phyloP scores from a whole-genome alignment of 352 stramenopile species.

The Phytophthora hybrid region DNA sequence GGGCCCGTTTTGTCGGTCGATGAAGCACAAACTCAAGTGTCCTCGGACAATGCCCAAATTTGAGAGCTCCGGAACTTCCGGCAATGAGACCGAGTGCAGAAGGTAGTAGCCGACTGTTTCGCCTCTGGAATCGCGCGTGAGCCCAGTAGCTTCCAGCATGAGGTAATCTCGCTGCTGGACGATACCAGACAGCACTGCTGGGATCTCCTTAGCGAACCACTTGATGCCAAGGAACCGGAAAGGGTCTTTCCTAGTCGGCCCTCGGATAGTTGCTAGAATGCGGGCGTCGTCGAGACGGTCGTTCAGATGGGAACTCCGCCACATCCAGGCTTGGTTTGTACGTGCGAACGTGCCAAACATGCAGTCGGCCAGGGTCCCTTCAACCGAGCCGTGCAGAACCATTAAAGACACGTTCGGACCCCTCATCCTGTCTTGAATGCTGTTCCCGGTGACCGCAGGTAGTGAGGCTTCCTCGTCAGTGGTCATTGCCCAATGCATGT shows the following conservation, averaged over 20 bases:
- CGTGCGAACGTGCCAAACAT: conserved; percentile 57
- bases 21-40: conserved; percentile 52
- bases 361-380: conserved; percentile 63
- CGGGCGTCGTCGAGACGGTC: conserved; percentile 53
- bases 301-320: conserved; percentile 56
- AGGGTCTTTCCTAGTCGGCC: conserved; percentile 46
- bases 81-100: conserved; percentile 48
- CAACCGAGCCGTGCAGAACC: conserved; percentile 48
- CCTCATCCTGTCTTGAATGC: conserved; percentile 12
- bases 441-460: conserved; percentile 24
- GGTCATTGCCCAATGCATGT: neutral
- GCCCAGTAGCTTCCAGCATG: conserved; percentile 28
- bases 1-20: conserved; percentile 36
- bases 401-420: conserved; percentile 42
- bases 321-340: conserved; percentile 53
- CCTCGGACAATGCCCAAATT: conserved; percentile 47
- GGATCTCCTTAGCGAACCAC: conserved; percentile 56
- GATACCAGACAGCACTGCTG: conserved; percentile 33
- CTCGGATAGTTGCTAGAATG: conserved; percentile 47
- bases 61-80: conserved; percentile 30
- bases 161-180: conserved; percentile 57
- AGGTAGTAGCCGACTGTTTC: conserved; percentile 47
- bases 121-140: conserved; percentile 35
- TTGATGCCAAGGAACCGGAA: conserved; percentile 63
- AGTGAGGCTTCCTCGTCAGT: conserved; percentile 14